Evolutionary conservation across 495 filamentous ascomycete species (phyloP).

Genomic region (Choiromyces venosus): DNA sequence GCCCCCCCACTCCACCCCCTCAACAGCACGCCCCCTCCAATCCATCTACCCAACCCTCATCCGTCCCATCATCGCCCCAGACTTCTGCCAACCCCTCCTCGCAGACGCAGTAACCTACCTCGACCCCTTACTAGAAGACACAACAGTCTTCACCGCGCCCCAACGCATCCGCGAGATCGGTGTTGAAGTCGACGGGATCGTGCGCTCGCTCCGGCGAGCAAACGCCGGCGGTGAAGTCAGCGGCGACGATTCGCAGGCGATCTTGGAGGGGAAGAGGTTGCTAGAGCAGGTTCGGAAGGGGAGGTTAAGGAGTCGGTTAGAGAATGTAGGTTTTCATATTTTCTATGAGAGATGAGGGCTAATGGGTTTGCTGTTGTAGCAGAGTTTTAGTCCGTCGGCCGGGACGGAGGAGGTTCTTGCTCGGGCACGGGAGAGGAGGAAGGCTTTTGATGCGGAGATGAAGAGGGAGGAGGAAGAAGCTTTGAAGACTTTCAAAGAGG

Average conservation of each 20-base stretch:
- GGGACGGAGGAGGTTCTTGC: slow-evolving; percentile 6
- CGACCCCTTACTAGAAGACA: slow-evolving; percentile 32
- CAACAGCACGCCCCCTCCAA: slow-evolving; percentile 10
- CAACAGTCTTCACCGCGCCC: slow-evolving; percentile 23
- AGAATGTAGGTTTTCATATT: slow-evolving; percentile 19
- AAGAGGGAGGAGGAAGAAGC: slow-evolving; percentile 33
- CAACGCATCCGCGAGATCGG: slow-evolving; percentile 30
- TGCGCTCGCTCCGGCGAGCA: slow-evolving; percentile 16
- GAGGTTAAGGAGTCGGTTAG: slow-evolving; percentile 25
- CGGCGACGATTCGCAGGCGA: neutral
- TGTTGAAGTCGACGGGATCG: slow-evolving; percentile 30
- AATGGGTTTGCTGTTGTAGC: slow-evolving; percentile 11
- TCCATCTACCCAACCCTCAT: slow-evolving; percentile 29
- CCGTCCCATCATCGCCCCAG: slow-evolving; percentile 31
- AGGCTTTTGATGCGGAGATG: slow-evolving; percentile 36
- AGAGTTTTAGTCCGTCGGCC: slow-evolving; percentile 1
- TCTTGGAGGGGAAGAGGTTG: neutral
- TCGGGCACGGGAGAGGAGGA: slow-evolving; percentile 23
- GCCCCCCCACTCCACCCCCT: neutral
- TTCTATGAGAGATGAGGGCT: neutral
- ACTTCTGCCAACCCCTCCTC: slow-evolving; percentile 36
- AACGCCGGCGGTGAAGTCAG: slow-evolving; percentile 10
- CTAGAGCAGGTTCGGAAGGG: slow-evolving; percentile 25
- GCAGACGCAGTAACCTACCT: slow-evolving; percentile 27
- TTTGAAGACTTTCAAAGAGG: slow-evolving; percentile 33